Evolutionary conservation across 768 basidiomycete species (phyloP), one percentile per base, ranked within the genome.

Genomic region (Strobilomyces dryophilus): DNA sequence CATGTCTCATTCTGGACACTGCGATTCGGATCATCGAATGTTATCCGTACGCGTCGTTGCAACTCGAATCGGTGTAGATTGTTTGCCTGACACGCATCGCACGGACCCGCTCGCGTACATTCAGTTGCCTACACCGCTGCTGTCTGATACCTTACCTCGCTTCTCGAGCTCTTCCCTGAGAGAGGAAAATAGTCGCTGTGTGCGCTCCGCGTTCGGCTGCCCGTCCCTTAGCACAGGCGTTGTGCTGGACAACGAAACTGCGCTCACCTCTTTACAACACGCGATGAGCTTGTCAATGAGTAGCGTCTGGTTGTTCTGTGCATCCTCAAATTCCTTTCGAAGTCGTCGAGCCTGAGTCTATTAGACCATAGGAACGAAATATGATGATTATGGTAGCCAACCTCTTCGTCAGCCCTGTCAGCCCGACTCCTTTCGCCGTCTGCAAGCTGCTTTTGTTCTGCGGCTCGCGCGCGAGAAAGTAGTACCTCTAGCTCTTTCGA

Each of bases 401-500:
- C 89, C 81, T 92, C 88, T 57, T 89, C 84, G 45, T 92, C 88
- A 24, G 74, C 71, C 63, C 78, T 88, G 51, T 83, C 83, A 12
- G 83, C 81, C 39, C 84, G 79, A 45, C 66, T 60, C 66, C 83
- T 88, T 69, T 92, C 89, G 47, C 82, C 80, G 45, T 92, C 87
- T 14, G 85, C 85, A 43, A 92, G 75, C 60, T 91, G 87, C 68
- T 87, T 88, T 67, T 92, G 89, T 63, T 93, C 92, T 10, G 91
- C 89, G 24, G 89, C 86, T 67, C 91, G 84, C 40, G 92, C 92
- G 31, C 90, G 83, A 45, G 92, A 91, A 15, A 94, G 76, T 18
- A 94, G 72, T 15, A 94, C 88, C 66, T 94, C 92, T 21, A 94
- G 79, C 69, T 94, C 92, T 71, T 94, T 94, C 40, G 92, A 93